A percentile compares a stretch with the other conserved stretches of the same genome.
Evolutionary conservation across 441 rosid genomes (phyloP).

Genomic region (Manihot esculenta): DNA sequence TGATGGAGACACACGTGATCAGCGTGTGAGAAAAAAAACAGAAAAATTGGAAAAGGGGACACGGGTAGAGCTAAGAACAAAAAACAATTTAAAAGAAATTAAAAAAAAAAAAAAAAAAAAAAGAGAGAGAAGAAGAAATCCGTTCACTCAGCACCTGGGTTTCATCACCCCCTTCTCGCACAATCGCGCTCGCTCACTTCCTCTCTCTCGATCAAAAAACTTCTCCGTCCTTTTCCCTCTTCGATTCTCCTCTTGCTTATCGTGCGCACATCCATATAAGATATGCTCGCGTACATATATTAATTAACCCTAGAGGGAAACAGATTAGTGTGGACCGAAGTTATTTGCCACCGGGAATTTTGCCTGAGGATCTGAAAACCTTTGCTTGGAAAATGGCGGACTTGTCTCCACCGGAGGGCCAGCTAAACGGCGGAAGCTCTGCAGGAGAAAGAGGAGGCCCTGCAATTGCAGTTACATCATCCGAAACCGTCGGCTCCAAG

Average conservation of each 20-base stretch:
- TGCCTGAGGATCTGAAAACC: neutral
- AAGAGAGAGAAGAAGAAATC: too few species aligned
- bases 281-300: too few species aligned
- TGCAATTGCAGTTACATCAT: slow-evolving; percentile 31
- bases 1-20: neutral
- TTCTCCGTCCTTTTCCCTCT: neutral
- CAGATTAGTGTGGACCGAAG: too few species aligned
- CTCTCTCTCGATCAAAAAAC: neutral
- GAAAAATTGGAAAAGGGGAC: neutral
- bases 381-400: slow-evolving; percentile 42
- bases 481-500: slow-evolving; percentile 59
- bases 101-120: too few species aligned
- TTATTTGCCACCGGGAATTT: neutral
- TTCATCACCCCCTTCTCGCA: neutral
- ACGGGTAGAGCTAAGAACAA: slow-evolving; percentile 26
- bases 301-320: slow-evolving; percentile 5
- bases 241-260: neutral
- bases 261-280: too few species aligned
- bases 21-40: neutral
- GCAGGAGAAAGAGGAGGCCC: slow-evolving; percentile 12
- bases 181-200: slow-evolving; percentile 7
- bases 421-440: slow-evolving; percentile 36
- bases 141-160: slow-evolving; percentile 8
- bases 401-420: slow-evolving; percentile 38
- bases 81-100: too few species aligned